These are phyloP conservation scores for Orbilia brochopaga DNA, from an alignment of 2,329 filamentous ascomycete genomes.

Conservation along the genomic window DNA sequence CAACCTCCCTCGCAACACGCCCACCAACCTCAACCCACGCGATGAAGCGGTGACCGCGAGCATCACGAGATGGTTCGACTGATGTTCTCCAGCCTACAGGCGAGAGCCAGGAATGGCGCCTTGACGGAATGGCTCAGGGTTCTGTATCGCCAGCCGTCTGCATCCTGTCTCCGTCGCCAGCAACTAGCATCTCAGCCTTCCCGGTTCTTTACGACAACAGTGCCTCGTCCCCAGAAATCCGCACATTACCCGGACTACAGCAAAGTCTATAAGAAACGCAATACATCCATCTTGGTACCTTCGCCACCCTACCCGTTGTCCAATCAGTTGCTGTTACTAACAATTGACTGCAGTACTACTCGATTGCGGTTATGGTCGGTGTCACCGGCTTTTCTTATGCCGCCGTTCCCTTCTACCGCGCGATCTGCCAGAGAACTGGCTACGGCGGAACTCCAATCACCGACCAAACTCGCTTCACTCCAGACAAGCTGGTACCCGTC, in stretches of 20 bases:
- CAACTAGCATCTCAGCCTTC: conserved; percentile 5
- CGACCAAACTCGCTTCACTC: conserved; percentile 71
- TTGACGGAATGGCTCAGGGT: conserved; percentile 30
- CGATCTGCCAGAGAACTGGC: conserved; percentile 63
- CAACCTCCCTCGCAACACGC: conserved; percentile 43
- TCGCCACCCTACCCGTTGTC: background rate
- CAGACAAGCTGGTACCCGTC: conserved; percentile 73
- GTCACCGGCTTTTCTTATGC: conserved; percentile 82
- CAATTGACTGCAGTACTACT: conserved; percentile 68
- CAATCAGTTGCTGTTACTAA: conserved; percentile 1
- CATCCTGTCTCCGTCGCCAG: conserved; percentile 28
- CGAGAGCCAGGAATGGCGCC: conserved; percentile 5
- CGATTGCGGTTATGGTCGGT: conserved; percentile 76
- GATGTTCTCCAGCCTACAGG: conserved; percentile 23
- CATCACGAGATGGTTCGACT: conserved; percentile 42
- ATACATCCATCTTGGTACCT: conserved; percentile 42
- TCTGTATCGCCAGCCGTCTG: conserved; percentile 36
- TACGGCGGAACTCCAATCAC: conserved; percentile 65
- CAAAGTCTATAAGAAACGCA: conserved; percentile 45
- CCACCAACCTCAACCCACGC: background rate
- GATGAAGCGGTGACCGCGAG: conserved; percentile 24
- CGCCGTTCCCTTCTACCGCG: conserved; percentile 84
- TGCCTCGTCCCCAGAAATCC: conserved; percentile 19
- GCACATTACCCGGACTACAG: conserved; percentile 39
- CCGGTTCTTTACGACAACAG: conserved; percentile 42